A percentile compares a stretch with the other conserved stretches of the same genome.
Evolutionary conservation across 2,329 filamentous ascomycete species (phyloP).

Genomic region (Xylariales sp.): DNA sequence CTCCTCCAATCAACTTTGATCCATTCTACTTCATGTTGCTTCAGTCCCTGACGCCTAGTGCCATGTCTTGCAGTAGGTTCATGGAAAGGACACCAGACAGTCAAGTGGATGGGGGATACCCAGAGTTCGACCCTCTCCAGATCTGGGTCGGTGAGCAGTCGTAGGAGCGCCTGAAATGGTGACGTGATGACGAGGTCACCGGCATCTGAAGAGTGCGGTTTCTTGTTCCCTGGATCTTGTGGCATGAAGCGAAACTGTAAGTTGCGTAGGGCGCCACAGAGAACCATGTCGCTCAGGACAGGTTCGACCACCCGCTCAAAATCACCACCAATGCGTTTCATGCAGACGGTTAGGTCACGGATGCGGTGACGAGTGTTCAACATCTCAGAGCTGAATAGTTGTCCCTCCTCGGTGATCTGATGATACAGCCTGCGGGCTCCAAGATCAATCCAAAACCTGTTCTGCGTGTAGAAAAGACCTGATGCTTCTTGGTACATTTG

Average conservation of each 20-base stretch:
- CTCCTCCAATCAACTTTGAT: constrained; percentile 7
- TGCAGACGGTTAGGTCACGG: constrained; percentile 17
- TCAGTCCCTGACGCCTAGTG: background rate
- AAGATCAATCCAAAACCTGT: constrained; percentile 22
- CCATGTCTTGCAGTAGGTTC: constrained; percentile 8
- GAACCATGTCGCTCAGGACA: constrained; percentile 24
- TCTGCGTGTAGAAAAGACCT: constrained; percentile 23
- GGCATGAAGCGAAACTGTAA: constrained; percentile 18
- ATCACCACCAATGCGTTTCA: constrained; percentile 23
- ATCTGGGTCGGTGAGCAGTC: constrained; percentile 40
- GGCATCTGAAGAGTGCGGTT: constrained; percentile 6
- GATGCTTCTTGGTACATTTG: constrained; percentile 28
- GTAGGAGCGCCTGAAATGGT: constrained; percentile 31
- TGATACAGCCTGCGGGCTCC: constrained; percentile 20
- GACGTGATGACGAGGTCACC: constrained; percentile 15
- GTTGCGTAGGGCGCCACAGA: constrained; percentile 19
- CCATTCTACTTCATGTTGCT: constrained; percentile 4
- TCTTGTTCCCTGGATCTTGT: constrained; percentile 9
- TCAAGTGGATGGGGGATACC: constrained; percentile 29
- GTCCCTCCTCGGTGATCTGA: constrained; percentile 20
- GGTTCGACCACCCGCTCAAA: constrained; percentile 22
- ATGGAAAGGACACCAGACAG: constrained; percentile 39
- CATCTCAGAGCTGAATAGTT: constrained; percentile 22
- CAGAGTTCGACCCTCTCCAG: constrained; percentile 33
- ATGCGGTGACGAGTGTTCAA: constrained; percentile 22